These are phyloP conservation scores for Fusarium oligoseptatum DNA, from an alignment of 2,329 filamentous ascomycete genomes.

Conservation along the genomic window DNA sequence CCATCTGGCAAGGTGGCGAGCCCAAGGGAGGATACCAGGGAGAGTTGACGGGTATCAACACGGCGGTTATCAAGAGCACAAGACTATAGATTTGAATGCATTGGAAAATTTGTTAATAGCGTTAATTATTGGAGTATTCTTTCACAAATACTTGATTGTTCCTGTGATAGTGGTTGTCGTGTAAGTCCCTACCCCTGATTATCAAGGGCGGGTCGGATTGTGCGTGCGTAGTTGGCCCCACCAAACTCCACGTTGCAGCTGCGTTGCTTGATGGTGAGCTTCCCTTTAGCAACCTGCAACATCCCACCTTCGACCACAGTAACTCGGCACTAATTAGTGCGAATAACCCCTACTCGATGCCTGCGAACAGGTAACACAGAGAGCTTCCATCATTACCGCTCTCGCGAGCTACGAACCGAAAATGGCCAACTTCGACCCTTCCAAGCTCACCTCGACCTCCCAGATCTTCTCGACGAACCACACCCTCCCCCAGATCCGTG, in stretches of 20 bases:
- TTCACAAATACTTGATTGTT: neutral
- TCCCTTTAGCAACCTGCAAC: slow-evolving; percentile 23
- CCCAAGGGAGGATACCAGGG: slow-evolving; percentile 88
- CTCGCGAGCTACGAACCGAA: slow-evolving; percentile 26
- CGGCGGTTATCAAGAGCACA: slow-evolving; percentile 89
- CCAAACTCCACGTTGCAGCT: slow-evolving; percentile 47
- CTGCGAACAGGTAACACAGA: slow-evolving; percentile 5
- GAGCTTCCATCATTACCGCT: slow-evolving; percentile 1
- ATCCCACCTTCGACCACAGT: slow-evolving; percentile 17
- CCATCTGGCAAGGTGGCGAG: slow-evolving; percentile 88
- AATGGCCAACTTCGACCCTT: slow-evolving; percentile 62
- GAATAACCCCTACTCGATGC: slow-evolving; percentile 27
- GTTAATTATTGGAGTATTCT: neutral
- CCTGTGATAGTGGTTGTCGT: neutral
- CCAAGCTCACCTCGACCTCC: slow-evolving; percentile 62
- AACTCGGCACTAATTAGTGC: slow-evolving; percentile 5
- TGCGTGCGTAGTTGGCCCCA: slow-evolving; percentile 28
- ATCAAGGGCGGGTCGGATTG: slow-evolving; percentile 20
- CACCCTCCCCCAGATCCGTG: slow-evolving; percentile 73
- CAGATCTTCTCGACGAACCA: slow-evolving; percentile 68
- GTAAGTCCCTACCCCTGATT: slow-evolving; percentile 15
- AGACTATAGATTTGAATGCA: slow-evolving; percentile 74
- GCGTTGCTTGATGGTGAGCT: slow-evolving; percentile 44
- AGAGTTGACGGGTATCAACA: slow-evolving; percentile 96
- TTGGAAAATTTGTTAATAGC: slow-evolving; percentile 32